Evolutionary conservation across 2,329 filamentous ascomycete genomes (phyloP).

Genomic region (Nigrospora oryzae): DNA sequence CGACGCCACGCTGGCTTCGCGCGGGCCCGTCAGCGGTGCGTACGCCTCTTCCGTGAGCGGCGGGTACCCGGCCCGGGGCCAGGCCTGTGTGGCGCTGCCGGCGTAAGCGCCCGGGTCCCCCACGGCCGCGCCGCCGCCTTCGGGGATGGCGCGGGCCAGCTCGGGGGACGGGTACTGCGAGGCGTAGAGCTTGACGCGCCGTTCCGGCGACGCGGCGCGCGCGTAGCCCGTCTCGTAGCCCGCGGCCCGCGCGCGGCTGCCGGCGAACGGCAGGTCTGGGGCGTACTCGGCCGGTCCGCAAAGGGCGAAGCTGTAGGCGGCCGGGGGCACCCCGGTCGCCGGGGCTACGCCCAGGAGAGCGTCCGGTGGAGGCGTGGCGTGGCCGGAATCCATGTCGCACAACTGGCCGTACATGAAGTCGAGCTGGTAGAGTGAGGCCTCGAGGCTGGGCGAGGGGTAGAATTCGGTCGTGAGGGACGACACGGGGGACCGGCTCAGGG

Average conservation of each 20-base stretch:
- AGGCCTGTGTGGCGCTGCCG: constrained; percentile 14
- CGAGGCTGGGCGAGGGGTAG: constrained; percentile 36
- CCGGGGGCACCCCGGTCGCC: too few species aligned
- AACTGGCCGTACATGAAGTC: constrained; percentile 31
- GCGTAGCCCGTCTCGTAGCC: constrained; percentile 16
- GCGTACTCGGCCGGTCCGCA: too few species aligned
- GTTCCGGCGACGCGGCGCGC: constrained; percentile 19
- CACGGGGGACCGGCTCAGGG: constrained; percentile 33
- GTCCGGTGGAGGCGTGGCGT: constrained; percentile 29
- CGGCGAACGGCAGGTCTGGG: too few species aligned
- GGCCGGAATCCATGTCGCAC: constrained; percentile 27
- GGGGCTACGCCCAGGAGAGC: constrained; percentile 13
- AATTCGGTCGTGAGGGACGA: constrained; percentile 32
- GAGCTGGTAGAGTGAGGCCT: constrained; percentile 33
- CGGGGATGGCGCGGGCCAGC: constrained; percentile 24
- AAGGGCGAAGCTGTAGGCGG: too few species aligned
- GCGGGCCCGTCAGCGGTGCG: background rate
- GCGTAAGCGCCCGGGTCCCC: too few species aligned
- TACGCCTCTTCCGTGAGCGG: constrained; percentile 22
- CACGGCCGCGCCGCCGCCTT: too few species aligned
- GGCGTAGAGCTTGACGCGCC: constrained; percentile 29
- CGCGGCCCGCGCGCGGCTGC: too few species aligned
- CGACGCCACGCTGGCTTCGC: constrained; percentile 2
- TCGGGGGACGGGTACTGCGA: constrained; percentile 33
- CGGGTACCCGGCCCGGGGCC: constrained; percentile 30